Conservation (phyloP, 371 early-diverging fungal genomes). For the Mucor irregularis region DNA sequence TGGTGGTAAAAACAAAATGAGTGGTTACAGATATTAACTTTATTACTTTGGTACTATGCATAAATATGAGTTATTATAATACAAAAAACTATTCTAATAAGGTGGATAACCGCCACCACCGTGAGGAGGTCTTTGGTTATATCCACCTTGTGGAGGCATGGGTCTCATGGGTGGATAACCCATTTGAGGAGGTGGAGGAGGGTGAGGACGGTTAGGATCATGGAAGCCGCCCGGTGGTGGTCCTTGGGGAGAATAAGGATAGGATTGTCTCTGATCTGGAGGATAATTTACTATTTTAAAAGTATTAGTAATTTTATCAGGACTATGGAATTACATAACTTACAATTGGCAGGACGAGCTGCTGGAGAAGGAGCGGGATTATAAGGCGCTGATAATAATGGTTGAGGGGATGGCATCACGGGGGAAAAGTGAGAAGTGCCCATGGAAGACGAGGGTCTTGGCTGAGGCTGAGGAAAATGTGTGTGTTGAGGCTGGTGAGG, state of each 20-base stretch:
- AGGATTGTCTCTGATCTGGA: not conserved
- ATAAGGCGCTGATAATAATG: constrained; percentile 21
- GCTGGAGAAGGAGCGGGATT: constrained; percentile 15
- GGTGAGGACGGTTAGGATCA: constrained; percentile 1
- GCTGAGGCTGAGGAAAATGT: constrained; percentile 10
- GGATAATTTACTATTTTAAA: not conserved
- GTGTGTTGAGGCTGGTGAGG: not conserved
- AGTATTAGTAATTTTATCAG: not conserved
- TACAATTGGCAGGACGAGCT: constrained; percentile 1
- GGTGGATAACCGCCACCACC: constrained; percentile 3
- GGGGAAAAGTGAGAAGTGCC: constrained; percentile 6
- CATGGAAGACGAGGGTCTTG: constrained; percentile 14
- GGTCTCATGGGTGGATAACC: constrained; percentile 4
- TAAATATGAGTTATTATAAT: too few species aligned
- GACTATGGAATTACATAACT: too few species aligned
- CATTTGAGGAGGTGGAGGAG: constrained; percentile 2
- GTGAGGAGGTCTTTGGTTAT: constrained; percentile 1
- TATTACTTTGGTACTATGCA: too few species aligned
- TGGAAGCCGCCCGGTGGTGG: constrained; percentile 10
- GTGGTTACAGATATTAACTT: not conserved
- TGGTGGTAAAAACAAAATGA: not conserved
- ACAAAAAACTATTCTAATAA: not conserved
- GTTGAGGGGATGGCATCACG: constrained; percentile 15
- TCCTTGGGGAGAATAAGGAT: not conserved
- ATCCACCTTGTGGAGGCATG: too few species aligned